Evolutionary conservation across 108 stramenopile species (phyloP).

Genomic region (Cyclotella distinguenda): DNA sequence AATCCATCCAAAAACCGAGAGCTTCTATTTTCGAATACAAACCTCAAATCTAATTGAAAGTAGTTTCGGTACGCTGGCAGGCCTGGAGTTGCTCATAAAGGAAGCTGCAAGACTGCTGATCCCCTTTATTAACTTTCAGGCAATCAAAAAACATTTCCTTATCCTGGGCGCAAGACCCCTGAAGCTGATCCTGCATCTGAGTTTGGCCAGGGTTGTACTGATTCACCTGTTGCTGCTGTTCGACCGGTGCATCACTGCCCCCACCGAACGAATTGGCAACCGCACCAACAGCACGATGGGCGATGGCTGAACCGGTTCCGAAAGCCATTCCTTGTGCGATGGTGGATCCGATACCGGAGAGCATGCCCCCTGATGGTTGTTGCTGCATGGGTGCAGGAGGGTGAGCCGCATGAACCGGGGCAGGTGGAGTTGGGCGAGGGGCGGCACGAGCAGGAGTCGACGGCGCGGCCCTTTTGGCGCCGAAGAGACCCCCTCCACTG

Average conservation of each 20-base stretch:
- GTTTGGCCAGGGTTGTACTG: constrained; percentile 18
- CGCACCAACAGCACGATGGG: constrained; percentile 91
- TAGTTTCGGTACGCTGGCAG: constrained; percentile 70
- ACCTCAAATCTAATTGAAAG: constrained; percentile 20
- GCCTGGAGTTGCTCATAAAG: constrained; percentile 88
- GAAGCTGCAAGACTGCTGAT: constrained; percentile 89
- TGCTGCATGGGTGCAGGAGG: constrained; percentile 54
- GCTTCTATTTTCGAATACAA: too few species aligned
- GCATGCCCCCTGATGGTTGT: constrained; percentile 79
- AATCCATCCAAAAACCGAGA: too few species aligned
- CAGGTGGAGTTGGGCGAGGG: constrained; percentile 44
- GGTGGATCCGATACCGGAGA: constrained; percentile 92
- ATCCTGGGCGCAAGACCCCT: constrained; percentile 82
- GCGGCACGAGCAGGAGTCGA: constrained; percentile 36
- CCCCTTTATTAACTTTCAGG: constrained; percentile 85
- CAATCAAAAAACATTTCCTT: constrained; percentile 94
- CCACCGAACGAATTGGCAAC: constrained; percentile 77
- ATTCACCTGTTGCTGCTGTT: constrained; percentile 36
- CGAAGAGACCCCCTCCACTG: constrained; percentile 24
- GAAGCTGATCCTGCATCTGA: constrained; percentile 26
- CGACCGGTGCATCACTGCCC: constrained; percentile 16
- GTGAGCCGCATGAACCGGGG: constrained; percentile 45
- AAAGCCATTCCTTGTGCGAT: constrained; percentile 98
- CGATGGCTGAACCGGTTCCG: constrained; percentile 95
- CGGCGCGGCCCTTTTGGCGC: constrained; percentile 25